Base-by-base conservation (phyloP, 352 stramenopile genomes). In the Pythium apleroticum region DNA sequence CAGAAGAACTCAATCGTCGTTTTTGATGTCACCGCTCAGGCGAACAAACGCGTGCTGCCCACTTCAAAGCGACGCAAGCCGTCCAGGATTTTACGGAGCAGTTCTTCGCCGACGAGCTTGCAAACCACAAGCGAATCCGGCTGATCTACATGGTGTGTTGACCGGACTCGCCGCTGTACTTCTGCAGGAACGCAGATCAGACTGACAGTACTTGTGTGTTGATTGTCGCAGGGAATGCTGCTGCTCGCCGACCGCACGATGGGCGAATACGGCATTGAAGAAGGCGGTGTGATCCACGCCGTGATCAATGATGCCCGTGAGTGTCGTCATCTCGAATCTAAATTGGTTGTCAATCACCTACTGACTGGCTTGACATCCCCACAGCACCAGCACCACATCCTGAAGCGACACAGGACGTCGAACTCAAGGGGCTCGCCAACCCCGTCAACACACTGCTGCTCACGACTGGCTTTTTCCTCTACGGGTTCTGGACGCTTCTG, bases 191-290 rank as follows among this genome's bases (percentile, higher is more conserved):
- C 8, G 8, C 33, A 2, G 33, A 17, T 4, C 3, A 41, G 9
- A 41, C 33, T 41, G 8, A 48, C 15, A 2, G 19, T 17, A 11
- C 14, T 20, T 4, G 10, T 17, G 37, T 15, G 19, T 45, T 15
- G 11, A 25, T 24, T 48, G 39, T 30, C 11, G 6, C 30, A 85
- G 76, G 82, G 82, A 3, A 90, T 93, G 82, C 68, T 93, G 52
- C 68, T 93, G 19, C 68, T 87, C 31, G 70, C 68, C 24, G 78
- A 74, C 55, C 79, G 79, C 14, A 77, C 72, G 0, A 89, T 93
- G 79, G 81, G 82, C n/a, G 81, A 90, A 57, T 93, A 89, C 53
- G 77, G 82, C 45, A 90, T 91, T 50, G 82, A 90, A 65, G 78
- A 90, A 46, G 75, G 85, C 52, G 79, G 82, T 7, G 82, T 93